phyloP scores from a whole-genome alignment of 1,284 basidiomycete species.

The Cryptococcus sp. region DNA sequence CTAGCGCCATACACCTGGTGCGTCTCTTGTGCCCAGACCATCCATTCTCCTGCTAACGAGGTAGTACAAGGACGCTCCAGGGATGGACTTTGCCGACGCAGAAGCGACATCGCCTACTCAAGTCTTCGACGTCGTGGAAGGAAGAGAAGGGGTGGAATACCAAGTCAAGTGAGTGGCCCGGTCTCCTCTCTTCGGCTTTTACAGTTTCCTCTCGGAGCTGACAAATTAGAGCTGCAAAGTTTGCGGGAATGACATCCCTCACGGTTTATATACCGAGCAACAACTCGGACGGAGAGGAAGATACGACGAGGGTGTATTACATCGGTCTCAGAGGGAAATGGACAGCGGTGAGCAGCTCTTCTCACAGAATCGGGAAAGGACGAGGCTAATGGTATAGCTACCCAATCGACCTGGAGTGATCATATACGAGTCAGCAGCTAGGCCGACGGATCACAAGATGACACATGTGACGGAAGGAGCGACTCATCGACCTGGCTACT shows the following conservation, averaged over 20 bases:
- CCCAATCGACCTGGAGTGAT: conserved; percentile 42
- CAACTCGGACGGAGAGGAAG: conserved; percentile 43
- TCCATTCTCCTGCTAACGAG: background rate
- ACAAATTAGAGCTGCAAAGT: conserved; percentile 46
- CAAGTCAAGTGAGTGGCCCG: conserved; percentile 43
- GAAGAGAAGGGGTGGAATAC: conserved; percentile 41
- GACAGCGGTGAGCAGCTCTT: conserved; percentile 31
- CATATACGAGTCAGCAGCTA: conserved; percentile 44
- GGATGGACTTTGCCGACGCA: conserved; percentile 44
- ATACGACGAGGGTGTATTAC: conserved; percentile 42
- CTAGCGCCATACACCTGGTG: conserved; percentile 36
- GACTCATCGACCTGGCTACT: background rate
- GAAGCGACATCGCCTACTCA: conserved; percentile 35
- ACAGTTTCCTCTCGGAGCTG: background rate
- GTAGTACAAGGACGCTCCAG: conserved; percentile 28
- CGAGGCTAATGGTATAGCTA: conserved; percentile 26
- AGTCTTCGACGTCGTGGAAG: conserved; percentile 31
- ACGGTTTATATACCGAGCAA: conserved; percentile 44
- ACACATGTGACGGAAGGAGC: conserved; percentile 5
- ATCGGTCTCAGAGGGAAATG: conserved; percentile 42
- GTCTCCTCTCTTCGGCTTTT: background rate
- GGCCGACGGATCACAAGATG: conserved; percentile 44
- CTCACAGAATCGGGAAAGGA: no score
- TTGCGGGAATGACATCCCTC: conserved; percentile 36
- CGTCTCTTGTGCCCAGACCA: conserved; percentile 2